Evolutionary conservation across 768 basidiomycete species (phyloP), one percentile per base, ranked within the genome.

Genomic region (Cystofilobasidium capitatum): DNA sequence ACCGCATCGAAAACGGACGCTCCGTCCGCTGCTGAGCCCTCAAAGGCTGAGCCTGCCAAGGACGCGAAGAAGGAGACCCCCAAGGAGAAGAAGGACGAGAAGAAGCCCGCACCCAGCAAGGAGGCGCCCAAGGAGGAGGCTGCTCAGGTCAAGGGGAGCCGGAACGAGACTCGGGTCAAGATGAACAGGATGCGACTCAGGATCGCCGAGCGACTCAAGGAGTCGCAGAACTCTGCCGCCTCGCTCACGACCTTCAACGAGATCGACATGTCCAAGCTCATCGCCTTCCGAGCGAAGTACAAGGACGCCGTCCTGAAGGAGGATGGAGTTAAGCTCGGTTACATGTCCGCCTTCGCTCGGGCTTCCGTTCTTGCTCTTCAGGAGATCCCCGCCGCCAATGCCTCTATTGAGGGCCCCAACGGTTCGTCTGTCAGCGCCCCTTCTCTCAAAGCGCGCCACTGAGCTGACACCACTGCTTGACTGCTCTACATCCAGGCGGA

Each of bases 211-310:
- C 91, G 94, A 62, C 84, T 99, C 76, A 99, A 99, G 81, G 88
- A 96, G 76, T 94, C 93, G 29, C 94, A 99, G 78, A 96, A 97
- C 76, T 85, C 89, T 24, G 96, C 94, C 5, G 94, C 94, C 57
- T 93, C 91, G 59, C 79, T 98, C 69, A 98, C 96, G 39, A 98
- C 94, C 31, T 99, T 99, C 84, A 97, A 99, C 81, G 94, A 99
- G 80, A 90, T 99, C 75, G 94, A 98, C 81, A 98, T 99, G 94
- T 92, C 91, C 47, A 87, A 89, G 49, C 80, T 98, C 65, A 88
- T 96, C 81, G 86, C 87, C 47, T 85, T 98, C 86, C 88, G 94
- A 74, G 85, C 87, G 76, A 85, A 86, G 76, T 93, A 91, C 85
- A 98, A 98, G 82, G 92, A 96, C 71, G 81, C 83, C 51, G 81